Evolutionary conservation across 306 rosid species (phyloP).

Genomic region (Casuarina equisetifolia): DNA sequence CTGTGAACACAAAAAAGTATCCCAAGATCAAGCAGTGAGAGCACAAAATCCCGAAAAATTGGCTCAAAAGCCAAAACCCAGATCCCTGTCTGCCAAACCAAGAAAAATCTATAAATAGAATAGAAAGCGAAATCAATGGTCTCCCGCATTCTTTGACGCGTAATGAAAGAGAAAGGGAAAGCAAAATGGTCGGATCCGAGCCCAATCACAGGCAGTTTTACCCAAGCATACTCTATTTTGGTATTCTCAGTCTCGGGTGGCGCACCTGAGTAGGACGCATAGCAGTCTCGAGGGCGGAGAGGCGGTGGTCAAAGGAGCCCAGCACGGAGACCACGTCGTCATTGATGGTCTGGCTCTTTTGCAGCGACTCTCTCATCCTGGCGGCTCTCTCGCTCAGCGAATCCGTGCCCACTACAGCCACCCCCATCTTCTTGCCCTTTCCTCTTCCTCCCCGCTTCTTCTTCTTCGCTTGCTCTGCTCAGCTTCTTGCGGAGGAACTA

Average conservation of each 20-base stretch:
- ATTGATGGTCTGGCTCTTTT: conserved; percentile 83
- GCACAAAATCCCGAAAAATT: neutral
- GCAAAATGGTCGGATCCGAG: conserved; percentile 26
- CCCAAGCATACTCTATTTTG: neutral
- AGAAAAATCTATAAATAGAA: conserved; percentile 9
- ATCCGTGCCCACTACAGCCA: conserved; percentile 53
- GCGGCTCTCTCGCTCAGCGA: conserved; percentile 72
- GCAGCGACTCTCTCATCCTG: conserved; percentile 80
- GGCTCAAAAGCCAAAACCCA: conserved; percentile 19
- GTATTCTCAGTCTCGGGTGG: neutral
- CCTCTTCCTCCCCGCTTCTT: conserved; percentile 1
- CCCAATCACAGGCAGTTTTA: neutral
- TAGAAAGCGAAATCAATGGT: conserved; percentile 4
- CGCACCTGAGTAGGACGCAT: conserved; percentile 98
- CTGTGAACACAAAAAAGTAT: conserved; percentile 42
- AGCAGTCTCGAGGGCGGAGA: conserved; percentile 95
- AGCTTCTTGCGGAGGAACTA: too few species aligned
- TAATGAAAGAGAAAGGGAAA: conserved; percentile 36
- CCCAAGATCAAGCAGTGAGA: conserved; percentile 24
- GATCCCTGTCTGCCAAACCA: conserved; percentile 36
- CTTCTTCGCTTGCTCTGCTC: neutral
- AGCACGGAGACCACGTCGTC: conserved; percentile 87
- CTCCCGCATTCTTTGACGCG: neutral
- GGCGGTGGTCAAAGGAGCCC: conserved; percentile 97
- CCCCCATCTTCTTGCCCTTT: conserved; percentile 43